Evolutionary conservation across 2,329 filamentous ascomycete species (phyloP).

Genomic region (Dothideomycetes sp.): DNA sequence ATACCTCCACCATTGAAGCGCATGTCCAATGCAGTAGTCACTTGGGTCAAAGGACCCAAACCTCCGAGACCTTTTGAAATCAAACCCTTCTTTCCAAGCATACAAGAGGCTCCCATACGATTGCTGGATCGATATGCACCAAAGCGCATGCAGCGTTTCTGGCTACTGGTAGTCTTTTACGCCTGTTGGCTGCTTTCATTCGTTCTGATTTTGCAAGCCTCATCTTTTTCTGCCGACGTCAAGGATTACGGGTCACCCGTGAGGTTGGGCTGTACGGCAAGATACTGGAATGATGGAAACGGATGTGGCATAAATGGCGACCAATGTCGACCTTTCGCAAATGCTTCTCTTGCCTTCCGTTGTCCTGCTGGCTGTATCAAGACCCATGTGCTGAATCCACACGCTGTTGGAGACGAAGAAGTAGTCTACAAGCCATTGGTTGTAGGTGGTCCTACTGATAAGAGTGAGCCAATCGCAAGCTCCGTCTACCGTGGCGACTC

Average conservation of each 20-base stretch:
- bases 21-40: conserved; percentile 18
- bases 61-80: conserved; percentile 42
- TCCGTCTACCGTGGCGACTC: conserved; percentile 80
- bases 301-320: conserved; percentile 65
- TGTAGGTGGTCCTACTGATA: conserved; percentile 42
- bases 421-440: conserved; percentile 47
- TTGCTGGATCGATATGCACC: conserved; percentile 56
- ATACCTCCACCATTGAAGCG: conserved; percentile 21
- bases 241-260: conserved; percentile 58
- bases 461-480: conserved; percentile 30
- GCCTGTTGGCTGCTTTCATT: conserved; percentile 62
- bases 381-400: conserved; percentile 58
- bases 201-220: conserved; percentile 56
- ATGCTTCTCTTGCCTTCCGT: conserved; percentile 60
- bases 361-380: conserved; percentile 65
- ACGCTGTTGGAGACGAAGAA: conserved; percentile 63
- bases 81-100: conserved; percentile 48
- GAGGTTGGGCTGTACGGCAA: conserved; percentile 56
- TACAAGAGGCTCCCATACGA: conserved; percentile 59
- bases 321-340: conserved; percentile 65
- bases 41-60: conserved; percentile 41
- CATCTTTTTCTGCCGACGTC: conserved; percentile 52
- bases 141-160: conserved; percentile 48
- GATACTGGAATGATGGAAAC: conserved; percentile 64
- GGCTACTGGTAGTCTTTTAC: conserved; percentile 51